A percentile compares a stretch with the other conserved stretches of the same genome.
These are phyloP conservation scores for Wickerhamomyces strasburgensis DNA, from an alignment of 805 yeast genomes.

Conservation along the genomic window DNA sequence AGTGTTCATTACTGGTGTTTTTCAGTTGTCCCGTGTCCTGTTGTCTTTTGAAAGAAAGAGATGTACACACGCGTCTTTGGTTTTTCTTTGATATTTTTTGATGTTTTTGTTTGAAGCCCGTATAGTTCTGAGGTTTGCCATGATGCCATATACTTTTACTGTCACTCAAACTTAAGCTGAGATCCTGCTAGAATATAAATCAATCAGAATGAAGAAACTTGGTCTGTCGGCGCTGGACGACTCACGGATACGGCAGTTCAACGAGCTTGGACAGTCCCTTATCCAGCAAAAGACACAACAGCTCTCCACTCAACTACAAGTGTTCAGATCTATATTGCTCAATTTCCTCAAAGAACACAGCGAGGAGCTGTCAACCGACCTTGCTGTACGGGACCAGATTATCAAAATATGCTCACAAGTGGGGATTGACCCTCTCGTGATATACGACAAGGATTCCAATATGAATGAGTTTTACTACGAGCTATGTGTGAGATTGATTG, in stretches of 20 bases:
- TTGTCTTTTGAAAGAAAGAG: too few species aligned
- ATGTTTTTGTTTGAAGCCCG: too few species aligned
- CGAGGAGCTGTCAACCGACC: constrained; percentile 57
- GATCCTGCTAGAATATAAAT: too few species aligned
- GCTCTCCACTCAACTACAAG: constrained; percentile 63
- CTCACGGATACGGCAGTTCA: constrained; percentile 10
- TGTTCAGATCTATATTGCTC: constrained; percentile 73
- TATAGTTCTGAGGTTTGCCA: too few species aligned
- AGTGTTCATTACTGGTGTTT: constrained; percentile 28
- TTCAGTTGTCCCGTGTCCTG: too few species aligned
- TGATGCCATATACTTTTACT: too few species aligned
- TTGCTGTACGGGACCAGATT: constrained; percentile 65
- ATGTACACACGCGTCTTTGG: background rate
- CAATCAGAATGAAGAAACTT: constrained; percentile 41
- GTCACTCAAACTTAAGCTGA: too few species aligned
- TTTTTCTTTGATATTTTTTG: background rate
- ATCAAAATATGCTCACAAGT: constrained; percentile 70
- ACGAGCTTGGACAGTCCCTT: constrained; percentile 20
- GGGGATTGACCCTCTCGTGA: constrained; percentile 74
- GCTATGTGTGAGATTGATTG: constrained; percentile 69
- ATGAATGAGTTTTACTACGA: constrained; percentile 56
- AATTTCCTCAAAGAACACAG: constrained; percentile 72
- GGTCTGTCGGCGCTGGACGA: constrained; percentile 46
- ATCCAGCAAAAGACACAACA: constrained; percentile 52
- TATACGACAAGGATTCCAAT: constrained; percentile 28